phyloP scores from a whole-genome alignment of 306 rosid species.

The Cercis canadensis region DNA sequence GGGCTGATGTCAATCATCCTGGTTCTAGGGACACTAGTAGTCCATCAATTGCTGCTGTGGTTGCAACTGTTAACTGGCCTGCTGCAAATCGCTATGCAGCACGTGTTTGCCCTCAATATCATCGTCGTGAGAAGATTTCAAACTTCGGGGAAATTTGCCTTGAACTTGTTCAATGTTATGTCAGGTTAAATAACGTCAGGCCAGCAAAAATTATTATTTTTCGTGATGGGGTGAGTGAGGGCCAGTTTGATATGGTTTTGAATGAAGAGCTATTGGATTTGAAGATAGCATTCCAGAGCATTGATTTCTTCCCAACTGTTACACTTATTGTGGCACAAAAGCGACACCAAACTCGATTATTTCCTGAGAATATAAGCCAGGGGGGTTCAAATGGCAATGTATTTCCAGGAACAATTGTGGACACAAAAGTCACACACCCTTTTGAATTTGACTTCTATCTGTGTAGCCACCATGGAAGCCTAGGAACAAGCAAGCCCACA shows the following conservation, averaged over 20 bases:
- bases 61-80: conserved; percentile 84
- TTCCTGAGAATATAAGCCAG: conserved; percentile 49
- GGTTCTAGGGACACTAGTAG: conserved; percentile 48
- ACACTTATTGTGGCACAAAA: conserved; percentile 81
- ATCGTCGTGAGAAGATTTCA: conserved; percentile 58
- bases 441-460: conserved; percentile 82
- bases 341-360: conserved; percentile 76
- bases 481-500: conserved; percentile 87
- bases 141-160: conserved; percentile 66
- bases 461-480: conserved; percentile 73
- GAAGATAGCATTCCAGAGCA: conserved; percentile 44
- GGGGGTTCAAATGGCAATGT: conserved; percentile 56
- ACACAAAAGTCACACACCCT: conserved; percentile 64
- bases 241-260: conserved; percentile 87
- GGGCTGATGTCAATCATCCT: conserved; percentile 93
- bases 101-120: conserved; percentile 61
- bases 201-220: conserved; percentile 68
- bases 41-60: conserved; percentile 83
- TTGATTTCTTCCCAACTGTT: conserved; percentile 57
- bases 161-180: conserved; percentile 66
- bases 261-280: conserved; percentile 72
- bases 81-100: conserved; percentile 83
- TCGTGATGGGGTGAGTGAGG: conserved; percentile 83
- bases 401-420: conserved; percentile 79
- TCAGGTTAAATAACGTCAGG: conserved; percentile 47